phyloP scores from a whole-genome alignment of 2,329 filamentous ascomycete species.

The Neofusicoccum parvum region DNA sequence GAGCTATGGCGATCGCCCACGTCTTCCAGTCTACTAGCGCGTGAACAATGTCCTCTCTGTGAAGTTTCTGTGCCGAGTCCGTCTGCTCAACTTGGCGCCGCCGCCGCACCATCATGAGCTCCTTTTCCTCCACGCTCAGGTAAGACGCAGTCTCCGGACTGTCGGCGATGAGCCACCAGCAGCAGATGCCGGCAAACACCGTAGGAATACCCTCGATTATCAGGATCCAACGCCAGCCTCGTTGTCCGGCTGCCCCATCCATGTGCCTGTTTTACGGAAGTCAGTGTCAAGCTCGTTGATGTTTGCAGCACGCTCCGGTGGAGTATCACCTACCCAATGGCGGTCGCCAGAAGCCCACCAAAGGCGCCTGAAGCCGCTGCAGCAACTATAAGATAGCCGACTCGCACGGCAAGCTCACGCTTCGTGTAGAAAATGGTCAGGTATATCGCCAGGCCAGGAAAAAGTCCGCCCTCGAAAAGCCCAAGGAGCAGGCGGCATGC shows the following conservation, averaged over 20 bases:
- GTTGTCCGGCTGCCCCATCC: too few species aligned
- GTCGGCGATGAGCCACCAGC: conserved; percentile 64
- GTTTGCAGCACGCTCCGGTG: background rate
- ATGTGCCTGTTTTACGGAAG: conserved; percentile 33
- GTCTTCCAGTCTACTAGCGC: conserved; percentile 77
- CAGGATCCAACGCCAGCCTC: too few species aligned
- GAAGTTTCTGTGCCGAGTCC: conserved; percentile 55
- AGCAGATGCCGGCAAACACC: conserved; percentile 54
- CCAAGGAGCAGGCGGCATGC: conserved; percentile 70
- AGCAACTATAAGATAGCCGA: conserved; percentile 73
- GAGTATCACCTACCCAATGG: conserved; percentile 31
- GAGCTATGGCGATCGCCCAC: conserved; percentile 68
- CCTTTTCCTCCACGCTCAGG: conserved; percentile 61
- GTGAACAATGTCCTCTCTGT: conserved; percentile 65
- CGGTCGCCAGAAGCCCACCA: conserved; percentile 73
- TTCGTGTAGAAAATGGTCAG: conserved; percentile 78
- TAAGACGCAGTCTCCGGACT: conserved; percentile 67
- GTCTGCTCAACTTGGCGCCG: conserved; percentile 53
- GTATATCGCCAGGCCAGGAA: conserved; percentile 70
- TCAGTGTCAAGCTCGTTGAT: conserved; percentile 55
- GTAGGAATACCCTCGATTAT: too few species aligned
- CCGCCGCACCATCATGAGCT: conserved; percentile 56
- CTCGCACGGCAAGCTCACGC: conserved; percentile 69
- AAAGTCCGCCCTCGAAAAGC: conserved; percentile 68
- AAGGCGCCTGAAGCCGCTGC: conserved; percentile 72